A percentile compares a stretch with the other conserved stretches of the same genome.
These are phyloP conservation scores for Pichia pseudocactophila DNA, from an alignment of 805 yeast species.

Conservation along the genomic window DNA sequence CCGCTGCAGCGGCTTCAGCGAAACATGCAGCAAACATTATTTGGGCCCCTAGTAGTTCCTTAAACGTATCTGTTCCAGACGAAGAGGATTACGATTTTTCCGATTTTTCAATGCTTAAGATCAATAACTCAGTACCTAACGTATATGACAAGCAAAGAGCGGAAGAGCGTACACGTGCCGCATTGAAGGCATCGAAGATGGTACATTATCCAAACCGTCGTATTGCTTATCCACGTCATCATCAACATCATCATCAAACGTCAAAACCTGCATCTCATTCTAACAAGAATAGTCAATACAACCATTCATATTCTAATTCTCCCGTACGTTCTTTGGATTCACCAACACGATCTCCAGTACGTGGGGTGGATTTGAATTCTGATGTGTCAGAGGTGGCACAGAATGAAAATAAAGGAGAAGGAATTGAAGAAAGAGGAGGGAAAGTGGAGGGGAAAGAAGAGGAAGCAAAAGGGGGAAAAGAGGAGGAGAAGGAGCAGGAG, in stretches of 20 bases:
- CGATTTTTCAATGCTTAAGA: slow-evolving; percentile 4
- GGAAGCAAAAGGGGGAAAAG: slow-evolving; percentile 12
- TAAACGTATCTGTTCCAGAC: slow-evolving; percentile 8
- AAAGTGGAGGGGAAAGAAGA: background rate
- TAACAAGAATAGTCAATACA: background rate
- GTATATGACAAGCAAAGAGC: background rate
- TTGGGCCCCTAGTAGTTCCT: slow-evolving; percentile 30
- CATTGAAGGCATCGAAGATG: slow-evolving; percentile 26
- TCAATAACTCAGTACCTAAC: slow-evolving; percentile 17
- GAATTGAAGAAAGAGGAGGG: no score
- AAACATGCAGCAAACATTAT: slow-evolving; percentile 30
- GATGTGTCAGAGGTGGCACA: no score
- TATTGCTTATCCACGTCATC: background rate
- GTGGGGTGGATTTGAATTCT: background rate
- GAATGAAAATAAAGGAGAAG: no score
- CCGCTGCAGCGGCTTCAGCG: slow-evolving; percentile 20
- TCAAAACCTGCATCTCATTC: background rate
- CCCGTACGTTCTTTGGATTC: background rate
- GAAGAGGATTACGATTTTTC: slow-evolving; percentile 1
- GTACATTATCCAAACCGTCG: slow-evolving; percentile 21
- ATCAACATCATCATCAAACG: background rate
- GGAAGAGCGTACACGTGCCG: slow-evolving; percentile 24
- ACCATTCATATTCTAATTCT: background rate
- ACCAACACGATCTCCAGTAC: background rate
- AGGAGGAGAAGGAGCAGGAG: slow-evolving; percentile 18